Evolutionary conservation across 176 grass and related monocot species (phyloP), one percentile per base, ranked within the genome.

Genomic region (Puya raimondii): DNA sequence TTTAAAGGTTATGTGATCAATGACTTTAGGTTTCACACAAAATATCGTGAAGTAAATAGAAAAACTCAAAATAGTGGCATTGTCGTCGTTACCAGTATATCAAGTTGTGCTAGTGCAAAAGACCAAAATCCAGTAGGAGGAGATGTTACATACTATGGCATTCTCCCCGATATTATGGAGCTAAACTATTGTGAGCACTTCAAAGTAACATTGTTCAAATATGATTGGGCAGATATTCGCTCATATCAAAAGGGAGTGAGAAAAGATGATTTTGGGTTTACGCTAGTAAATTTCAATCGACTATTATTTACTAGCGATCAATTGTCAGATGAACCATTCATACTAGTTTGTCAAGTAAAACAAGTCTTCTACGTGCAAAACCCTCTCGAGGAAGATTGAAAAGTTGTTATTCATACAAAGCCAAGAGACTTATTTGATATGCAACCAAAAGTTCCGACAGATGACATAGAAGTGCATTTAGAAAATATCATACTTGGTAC

Each of bases 361-460:
- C 65, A 82, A 48, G 72, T 82, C 0, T 75, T 74, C 9, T 73
- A 74, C 27, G 50, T 69, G 3, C 16, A 81, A 21, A 63, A 81
- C 42, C 70, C 70, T 6, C 5, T 26, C 10, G 63, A 74, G 0
- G 20, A 26, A 49, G 70, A 58, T 33, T 73, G 70, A 50, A 12
- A 50, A 57, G 13, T 48, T 51, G 78, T 78, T n/a, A 20, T 63
- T 2, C 47, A 15, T 9, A 56, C 42, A 18, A 33, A 68, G 10
- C 21, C 53, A 64, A 63, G 33, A 10, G 66, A 70, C 22, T 50
- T 70, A n/a, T 78, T 17, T 63, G 53, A 70, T 2, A 63, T 78
- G 33, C 7, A 50, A 52, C 48, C 0, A 16, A 12, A 54, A 54
- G 52, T 54, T 54, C 5, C 0, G 12, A 54, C 3, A 12, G 12